phyloP scores from a whole-genome alignment of 768 basidiomycete species.

The Lactarius sanguifluus region DNA sequence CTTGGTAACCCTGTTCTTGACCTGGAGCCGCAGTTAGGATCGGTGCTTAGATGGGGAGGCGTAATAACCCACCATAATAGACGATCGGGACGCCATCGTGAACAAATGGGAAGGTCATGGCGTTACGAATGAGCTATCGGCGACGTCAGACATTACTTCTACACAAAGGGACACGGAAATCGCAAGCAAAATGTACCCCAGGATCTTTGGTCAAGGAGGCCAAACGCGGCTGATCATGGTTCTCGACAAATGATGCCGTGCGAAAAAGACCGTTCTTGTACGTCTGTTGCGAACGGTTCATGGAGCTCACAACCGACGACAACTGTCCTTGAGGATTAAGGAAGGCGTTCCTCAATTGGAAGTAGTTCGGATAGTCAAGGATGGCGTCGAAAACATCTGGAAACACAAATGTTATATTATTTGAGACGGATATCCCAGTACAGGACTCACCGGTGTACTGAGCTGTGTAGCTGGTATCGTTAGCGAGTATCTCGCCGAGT shows the following conservation, averaged over 20 bases:
- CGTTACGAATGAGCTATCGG: conserved; percentile 45
- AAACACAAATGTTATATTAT: not conserved
- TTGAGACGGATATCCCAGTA: not conserved
- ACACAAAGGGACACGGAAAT: not conserved
- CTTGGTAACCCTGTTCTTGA: conserved; percentile 51
- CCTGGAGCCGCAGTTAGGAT: conserved; percentile 33
- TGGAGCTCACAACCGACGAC: conserved; percentile 34
- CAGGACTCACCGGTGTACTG: conserved; percentile 41
- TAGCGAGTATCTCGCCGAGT: conserved; percentile 54
- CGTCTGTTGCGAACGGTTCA: conserved; percentile 37
- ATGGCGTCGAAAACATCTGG: conserved; percentile 45
- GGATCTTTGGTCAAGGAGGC: conserved; percentile 43
- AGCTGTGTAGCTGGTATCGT: conserved; percentile 42
- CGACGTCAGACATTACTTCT: not conserved
- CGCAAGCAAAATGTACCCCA: conserved; percentile 37
- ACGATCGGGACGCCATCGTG: conserved; percentile 52
- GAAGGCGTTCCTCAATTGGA: conserved; percentile 44
- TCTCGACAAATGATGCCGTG: conserved; percentile 52
- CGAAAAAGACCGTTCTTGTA: conserved; percentile 44
- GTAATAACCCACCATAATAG: conserved; percentile 44
- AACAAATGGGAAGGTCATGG: conserved; percentile 50
- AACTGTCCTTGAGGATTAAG: conserved; percentile 38
- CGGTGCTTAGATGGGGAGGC: not conserved
- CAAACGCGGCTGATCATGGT: conserved; percentile 56
- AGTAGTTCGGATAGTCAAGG: conserved; percentile 53